Conservation (phyloP, 2,329 filamentous ascomycete genomes). For the Colletotrichum coccodes region DNA sequence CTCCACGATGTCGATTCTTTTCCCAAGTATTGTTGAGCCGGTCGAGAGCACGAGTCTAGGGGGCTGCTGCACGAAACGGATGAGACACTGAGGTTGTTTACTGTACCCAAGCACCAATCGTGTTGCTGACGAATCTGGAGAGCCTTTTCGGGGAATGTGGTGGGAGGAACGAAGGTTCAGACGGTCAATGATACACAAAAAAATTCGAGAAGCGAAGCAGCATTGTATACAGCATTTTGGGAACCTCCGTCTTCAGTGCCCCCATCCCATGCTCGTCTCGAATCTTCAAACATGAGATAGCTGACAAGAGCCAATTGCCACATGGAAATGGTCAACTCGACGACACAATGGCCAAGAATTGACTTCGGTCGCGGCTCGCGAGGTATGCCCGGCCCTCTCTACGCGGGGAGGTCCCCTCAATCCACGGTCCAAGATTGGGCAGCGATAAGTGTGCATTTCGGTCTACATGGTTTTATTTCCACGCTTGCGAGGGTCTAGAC, state of each 20-base stretch:
- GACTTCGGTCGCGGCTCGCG: conserved; percentile 7
- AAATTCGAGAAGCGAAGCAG: conserved; percentile 9
- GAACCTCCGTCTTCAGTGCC: conserved; percentile 7
- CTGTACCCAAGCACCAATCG: not conserved
- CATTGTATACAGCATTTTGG: conserved; percentile 19
- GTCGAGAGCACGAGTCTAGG: conserved; percentile 14
- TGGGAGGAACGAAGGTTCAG: conserved; percentile 17
- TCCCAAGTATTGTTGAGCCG: not conserved
- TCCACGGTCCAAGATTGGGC: conserved; percentile 27
- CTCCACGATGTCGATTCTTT: not conserved
- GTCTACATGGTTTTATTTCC: conserved; percentile 16
- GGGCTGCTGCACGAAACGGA: conserved; percentile 15
- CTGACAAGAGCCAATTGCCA: conserved; percentile 31
- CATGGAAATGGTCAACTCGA: conserved; percentile 14
- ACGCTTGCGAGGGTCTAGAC: conserved; percentile 27
- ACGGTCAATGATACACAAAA: conserved; percentile 10
- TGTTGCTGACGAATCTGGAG: not conserved
- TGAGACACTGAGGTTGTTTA: conserved; percentile 12
- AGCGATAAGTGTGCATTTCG: conserved; percentile 32
- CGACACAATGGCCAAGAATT: conserved; percentile 6
- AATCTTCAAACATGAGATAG: conserved; percentile 14
- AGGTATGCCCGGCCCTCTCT: conserved; percentile 16
- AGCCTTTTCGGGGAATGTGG: not conserved
- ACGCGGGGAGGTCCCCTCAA: conserved; percentile 30
- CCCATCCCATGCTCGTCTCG: conserved; percentile 17